Base-by-base conservation (phyloP, 108 stramenopile genomes). In the Pseudonitzschia multistriata region DNA sequence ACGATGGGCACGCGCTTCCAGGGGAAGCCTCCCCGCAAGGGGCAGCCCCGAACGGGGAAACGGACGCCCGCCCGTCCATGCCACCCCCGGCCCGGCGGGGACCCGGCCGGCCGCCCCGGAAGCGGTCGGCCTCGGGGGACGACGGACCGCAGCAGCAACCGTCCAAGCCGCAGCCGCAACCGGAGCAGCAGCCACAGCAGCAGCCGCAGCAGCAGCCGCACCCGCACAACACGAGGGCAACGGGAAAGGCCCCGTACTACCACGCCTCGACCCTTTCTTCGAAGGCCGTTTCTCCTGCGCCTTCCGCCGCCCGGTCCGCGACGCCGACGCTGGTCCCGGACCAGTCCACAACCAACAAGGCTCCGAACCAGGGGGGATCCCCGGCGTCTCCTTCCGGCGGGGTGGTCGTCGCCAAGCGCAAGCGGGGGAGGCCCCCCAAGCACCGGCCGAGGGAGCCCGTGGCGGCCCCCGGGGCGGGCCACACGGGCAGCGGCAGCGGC, bases 381-480 rank as follows among this genome's bases (percentile, higher is more conserved):
- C n/a, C n/a, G n/a, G n/a, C n/a, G n/a, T n/a, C n/a, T n/a, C n/a
- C n/a, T n/a, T 13, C 42, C 42, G 71, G 30, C 21, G 35, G 3
- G 1, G 24, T 61, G 33, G 47, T 30, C 15, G 66, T 66, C 35
- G 37, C 42, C 72, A 74, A 74, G 55, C 54, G 73, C 31, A 74
- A 74, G 49, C 55, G 73, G 19, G 73, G 73, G 21, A 53, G 73
- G 15, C 73, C 73, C 13, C 65, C 65, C 25, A 74, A 74, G 73
- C 67, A 74, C 53, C 21, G 50, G 21, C 34, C 57, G 35, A 59
- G 21, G 57, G 57, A 59, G 57, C 6, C 13, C 4, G 14, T 10
- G 24, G 7, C 49, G 15, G 49, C 19, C 49, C 4, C 15, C 40
- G 10, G 10, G 10, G 13, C 10, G 10, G 13, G 10, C 13, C 10